Conservation (phyloP, 805 yeast species). For the Ogataea paraovalis region DNA sequence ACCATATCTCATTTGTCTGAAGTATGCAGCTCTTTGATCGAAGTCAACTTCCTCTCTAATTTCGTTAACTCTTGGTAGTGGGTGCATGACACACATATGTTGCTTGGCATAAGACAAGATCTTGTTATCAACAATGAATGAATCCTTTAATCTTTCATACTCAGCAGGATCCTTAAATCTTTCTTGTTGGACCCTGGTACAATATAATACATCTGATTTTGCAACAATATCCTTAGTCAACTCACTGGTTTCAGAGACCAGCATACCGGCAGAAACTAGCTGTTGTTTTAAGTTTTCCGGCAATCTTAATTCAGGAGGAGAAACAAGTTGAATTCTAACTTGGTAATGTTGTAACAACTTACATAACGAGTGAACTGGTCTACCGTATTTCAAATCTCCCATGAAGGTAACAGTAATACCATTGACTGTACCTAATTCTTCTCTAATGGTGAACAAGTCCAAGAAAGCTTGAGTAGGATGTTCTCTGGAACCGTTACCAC, state of each 20-base stretch:
- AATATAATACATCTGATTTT: slow-evolving; percentile 90
- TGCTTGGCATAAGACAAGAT: slow-evolving; percentile 90
- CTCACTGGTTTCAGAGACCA: slow-evolving; percentile 66
- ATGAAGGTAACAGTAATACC: slow-evolving; percentile 97
- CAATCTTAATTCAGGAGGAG: slow-evolving; percentile 83
- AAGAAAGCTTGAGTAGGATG: slow-evolving; percentile 99
- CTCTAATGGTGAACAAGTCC: slow-evolving; percentile 96
- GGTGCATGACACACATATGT: slow-evolving; percentile 99
- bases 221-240: slow-evolving; percentile 84
- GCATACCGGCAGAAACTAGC: slow-evolving; percentile 63
- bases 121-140: slow-evolving; percentile 88
- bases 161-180: slow-evolving; percentile 75
- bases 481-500: slow-evolving; percentile 97
- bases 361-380: slow-evolving; percentile 96
- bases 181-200: slow-evolving; percentile 98
- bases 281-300: slow-evolving; percentile 72
- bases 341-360: slow-evolving; percentile 87
- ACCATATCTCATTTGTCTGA: slow-evolving; percentile 99
- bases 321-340: slow-evolving; percentile 85
- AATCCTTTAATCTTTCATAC: slow-evolving; percentile 85
- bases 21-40: slow-evolving; percentile 98
- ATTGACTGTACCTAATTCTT: slow-evolving; percentile 96
- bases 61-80: slow-evolving; percentile 95
- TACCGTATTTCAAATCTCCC: slow-evolving; percentile 98
- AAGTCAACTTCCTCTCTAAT: slow-evolving; percentile 98